A percentile compares a stretch with the other conserved stretches of the same genome.
Evolutionary conservation across 2,329 filamentous ascomycete species (phyloP).

Genomic region (Aspergillus niger): DNA sequence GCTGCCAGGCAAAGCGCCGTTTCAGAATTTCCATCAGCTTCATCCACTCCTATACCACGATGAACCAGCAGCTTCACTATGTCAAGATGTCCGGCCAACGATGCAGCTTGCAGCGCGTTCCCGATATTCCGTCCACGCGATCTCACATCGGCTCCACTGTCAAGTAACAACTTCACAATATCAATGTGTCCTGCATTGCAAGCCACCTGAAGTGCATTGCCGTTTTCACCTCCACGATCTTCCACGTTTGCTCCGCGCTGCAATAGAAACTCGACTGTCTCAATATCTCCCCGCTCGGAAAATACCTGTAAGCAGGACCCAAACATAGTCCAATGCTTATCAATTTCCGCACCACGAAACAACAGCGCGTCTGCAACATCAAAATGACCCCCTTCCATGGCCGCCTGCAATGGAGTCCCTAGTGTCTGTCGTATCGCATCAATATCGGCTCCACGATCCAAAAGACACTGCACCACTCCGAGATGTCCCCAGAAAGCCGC

Average conservation of each 20-base stretch:
- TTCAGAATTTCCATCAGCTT: too few relatives aligned
- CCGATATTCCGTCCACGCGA: neutral
- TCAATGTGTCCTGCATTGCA: neutral
- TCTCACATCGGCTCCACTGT: neutral
- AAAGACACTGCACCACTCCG: neutral
- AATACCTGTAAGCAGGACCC: neutral
- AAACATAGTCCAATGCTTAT: neutral
- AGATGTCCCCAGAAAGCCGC: neutral
- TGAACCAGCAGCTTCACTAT: neutral
- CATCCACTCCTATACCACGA: too few relatives aligned
- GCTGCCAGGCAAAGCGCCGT: too few relatives aligned
- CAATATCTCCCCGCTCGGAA: neutral
- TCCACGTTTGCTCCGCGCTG: neutral
- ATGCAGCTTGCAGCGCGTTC: neutral
- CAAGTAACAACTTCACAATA: neutral
- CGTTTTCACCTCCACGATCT: neutral
- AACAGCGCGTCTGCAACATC: neutral
- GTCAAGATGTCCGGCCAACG: neutral
- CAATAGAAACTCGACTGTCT: neutral
- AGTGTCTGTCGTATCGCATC: neutral
- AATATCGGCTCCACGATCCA: neutral
- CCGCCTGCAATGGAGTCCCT: neutral
- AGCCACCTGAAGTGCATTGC: neutral
- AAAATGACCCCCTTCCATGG: neutral
- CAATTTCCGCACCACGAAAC: neutral